Base-by-base conservation (phyloP, 2,329 filamentous ascomycete species). In the Colletotrichum lindemuthianum region DNA sequence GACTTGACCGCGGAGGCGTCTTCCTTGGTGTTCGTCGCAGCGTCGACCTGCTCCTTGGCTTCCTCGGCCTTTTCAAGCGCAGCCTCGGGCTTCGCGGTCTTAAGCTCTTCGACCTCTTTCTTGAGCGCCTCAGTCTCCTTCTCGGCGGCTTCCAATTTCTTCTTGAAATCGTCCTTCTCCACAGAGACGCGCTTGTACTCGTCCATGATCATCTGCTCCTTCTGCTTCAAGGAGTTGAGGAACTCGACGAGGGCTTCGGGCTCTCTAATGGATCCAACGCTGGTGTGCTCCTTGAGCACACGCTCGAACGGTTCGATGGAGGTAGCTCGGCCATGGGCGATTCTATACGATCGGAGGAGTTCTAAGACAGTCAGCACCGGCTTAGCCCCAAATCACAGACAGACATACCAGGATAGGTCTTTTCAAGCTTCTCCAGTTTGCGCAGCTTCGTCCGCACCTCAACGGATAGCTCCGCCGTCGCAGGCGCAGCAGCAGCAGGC, bases 241-340 rank as follows among this genome's bases (percentile, higher is more conserved):
- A 97, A 99, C 77, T 98, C 95, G 7, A 93, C 86, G 39, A 99
- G 83, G 2, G 93, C 90, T 57, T 88, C 87, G 0, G 95, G 92
- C 65, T 99, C 96, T 70, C 84, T 85, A 70, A 99, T 97, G 13
- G 93, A 95, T 5, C 92, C 92, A 40, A 98, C 81, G 2, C 96
- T 95, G 0, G 96, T 99, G 71, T 97, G 92, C 74, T 99, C 96
- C 71, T 93, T 92, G 8, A 99, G 84, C 1, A 91, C 90, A 59
- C 92, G 90, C 78, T 99, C 96, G 75, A 99, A 99, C 0, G 93
- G 91, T 73, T 98, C 96, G 72, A 98, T 96, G 3, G 91, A 88
- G 11, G 91, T 88, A 45, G 94, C 92, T 55, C 93, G 89, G 61
- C 92, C 88, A 79, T 99, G 95, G 15, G 96, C 96, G 69, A 94